Conservation (phyloP, 768 basidiomycete species). For the Lactarius pseudohatsudake region DNA sequence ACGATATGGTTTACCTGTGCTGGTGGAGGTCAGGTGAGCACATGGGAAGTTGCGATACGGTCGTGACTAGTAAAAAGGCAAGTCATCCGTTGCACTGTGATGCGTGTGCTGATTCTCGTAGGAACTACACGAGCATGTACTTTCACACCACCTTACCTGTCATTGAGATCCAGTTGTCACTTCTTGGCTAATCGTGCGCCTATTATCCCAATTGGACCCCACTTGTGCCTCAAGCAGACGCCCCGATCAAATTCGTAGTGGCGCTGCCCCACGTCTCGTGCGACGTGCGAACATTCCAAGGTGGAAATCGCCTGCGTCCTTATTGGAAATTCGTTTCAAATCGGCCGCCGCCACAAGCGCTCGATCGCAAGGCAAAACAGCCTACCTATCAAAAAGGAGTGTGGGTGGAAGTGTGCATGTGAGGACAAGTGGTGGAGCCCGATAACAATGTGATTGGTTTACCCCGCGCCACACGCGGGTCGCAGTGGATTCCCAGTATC, state of each 20-base stretch:
- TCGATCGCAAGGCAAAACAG: background rate
- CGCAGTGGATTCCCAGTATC: background rate
- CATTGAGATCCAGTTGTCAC: constrained; percentile 4
- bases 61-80: constrained; percentile 11
- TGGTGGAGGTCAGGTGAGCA: constrained; percentile 19
- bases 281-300: background rate
- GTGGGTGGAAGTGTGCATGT: background rate
- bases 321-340: background rate
- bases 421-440: background rate
- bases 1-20: constrained; percentile 25
- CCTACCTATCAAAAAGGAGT: background rate
- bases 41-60: background rate
- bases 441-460: background rate
- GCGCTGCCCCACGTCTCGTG: background rate
- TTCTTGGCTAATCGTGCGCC: background rate
- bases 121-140: constrained; percentile 20
- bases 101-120: background rate
- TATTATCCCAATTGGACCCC: background rate
- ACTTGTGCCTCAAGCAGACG: background rate
- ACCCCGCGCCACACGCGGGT: background rate
- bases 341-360: background rate
- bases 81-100: background rate
- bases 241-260: background rate
- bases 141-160: constrained; percentile 22
- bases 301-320: background rate